Evolutionary conservation across 495 filamentous ascomycete species (phyloP).

Genomic region (Zalerion maritima): DNA sequence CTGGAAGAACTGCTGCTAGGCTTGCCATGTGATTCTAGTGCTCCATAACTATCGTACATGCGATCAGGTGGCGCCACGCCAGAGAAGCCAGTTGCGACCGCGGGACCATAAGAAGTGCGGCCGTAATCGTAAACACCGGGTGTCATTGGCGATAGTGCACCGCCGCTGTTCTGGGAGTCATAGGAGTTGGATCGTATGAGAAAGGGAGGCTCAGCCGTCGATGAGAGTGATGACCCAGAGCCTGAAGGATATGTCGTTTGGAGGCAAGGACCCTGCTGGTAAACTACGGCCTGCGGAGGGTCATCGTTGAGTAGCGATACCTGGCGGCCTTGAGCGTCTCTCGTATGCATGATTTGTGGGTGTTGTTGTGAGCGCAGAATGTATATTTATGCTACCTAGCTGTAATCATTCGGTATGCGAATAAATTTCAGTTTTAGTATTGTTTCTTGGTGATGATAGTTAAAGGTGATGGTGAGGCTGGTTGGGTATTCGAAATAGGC

Average conservation of each 20-base stretch:
- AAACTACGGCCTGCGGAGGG: conserved; percentile 5
- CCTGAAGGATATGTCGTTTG: conserved; percentile 12
- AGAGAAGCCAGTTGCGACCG: conserved; percentile 10
- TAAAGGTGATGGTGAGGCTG: too few relatives aligned
- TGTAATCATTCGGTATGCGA: too few relatives aligned
- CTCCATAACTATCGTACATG: conserved; percentile 23
- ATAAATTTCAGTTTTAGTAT: too few relatives aligned
- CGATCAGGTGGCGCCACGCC: conserved; percentile 1
- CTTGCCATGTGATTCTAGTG: conserved; percentile 16
- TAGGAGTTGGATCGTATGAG: conserved; percentile 38
- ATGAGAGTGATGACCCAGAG: conserved; percentile 22
- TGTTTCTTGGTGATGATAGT: too few relatives aligned
- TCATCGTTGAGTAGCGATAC: conserved; percentile 43
- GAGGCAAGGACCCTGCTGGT: too few relatives aligned
- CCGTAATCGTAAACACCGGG: conserved; percentile 25
- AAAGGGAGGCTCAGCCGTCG: conserved; percentile 34
- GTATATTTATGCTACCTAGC: too few relatives aligned
- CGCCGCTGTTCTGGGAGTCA: conserved; percentile 36
- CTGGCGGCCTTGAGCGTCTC: conserved; percentile 33
- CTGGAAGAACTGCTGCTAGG: conserved; percentile 18
- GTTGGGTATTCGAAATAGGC: too few relatives aligned
- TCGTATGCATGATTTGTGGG: conserved; percentile 27
- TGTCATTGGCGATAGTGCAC: conserved; percentile 32
- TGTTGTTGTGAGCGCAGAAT: conserved; percentile 2
- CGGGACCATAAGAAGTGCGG: conserved; percentile 6